Conservation (phyloP, 1,139 yeast genomes). For the Torulaspora pretoriensis region DNA sequence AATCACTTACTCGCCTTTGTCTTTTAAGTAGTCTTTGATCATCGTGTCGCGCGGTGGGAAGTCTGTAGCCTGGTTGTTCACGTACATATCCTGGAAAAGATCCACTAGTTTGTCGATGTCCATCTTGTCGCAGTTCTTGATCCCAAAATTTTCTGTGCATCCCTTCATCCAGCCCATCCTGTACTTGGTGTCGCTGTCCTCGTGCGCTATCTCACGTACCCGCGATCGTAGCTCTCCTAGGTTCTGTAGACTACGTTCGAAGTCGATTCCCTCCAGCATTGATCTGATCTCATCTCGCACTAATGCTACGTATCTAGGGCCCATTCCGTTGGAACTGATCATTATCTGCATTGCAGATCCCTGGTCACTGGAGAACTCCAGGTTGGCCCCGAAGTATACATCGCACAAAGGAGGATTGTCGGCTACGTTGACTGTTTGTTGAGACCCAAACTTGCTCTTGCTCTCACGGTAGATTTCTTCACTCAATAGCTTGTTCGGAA, state of each 20-base stretch:
- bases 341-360: constrained; percentile 27
- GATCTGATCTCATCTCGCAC: constrained; percentile 29
- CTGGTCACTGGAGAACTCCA: constrained; percentile 18
- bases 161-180: constrained; percentile 35
- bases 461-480: constrained; percentile 26
- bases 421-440: constrained; percentile 35
- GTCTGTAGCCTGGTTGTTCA: constrained; percentile 9
- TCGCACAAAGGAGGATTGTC: constrained; percentile 37
- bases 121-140: constrained; percentile 26
- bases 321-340: constrained; percentile 35
- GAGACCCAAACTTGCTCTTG: constrained; percentile 26
- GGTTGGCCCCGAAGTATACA: constrained; percentile 36
- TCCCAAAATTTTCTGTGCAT: constrained; percentile 33
- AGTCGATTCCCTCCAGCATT: constrained; percentile 20
- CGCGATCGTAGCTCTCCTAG: constrained; percentile 27
- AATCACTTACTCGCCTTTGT: constrained; percentile 2
- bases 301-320: constrained; percentile 34
- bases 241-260: constrained; percentile 26
- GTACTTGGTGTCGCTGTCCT: constrained; percentile 21
- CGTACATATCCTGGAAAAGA: constrained; percentile 23
- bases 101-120: constrained; percentile 22
- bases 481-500: constrained; percentile 28
- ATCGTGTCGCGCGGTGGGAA: constrained; percentile 12
- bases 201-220: constrained; percentile 20
- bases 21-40: constrained; percentile 10